Evolutionary conservation across 2,329 filamentous ascomycete genomes (phyloP).

Genomic region (Ceratocystis diversiconidia): DNA sequence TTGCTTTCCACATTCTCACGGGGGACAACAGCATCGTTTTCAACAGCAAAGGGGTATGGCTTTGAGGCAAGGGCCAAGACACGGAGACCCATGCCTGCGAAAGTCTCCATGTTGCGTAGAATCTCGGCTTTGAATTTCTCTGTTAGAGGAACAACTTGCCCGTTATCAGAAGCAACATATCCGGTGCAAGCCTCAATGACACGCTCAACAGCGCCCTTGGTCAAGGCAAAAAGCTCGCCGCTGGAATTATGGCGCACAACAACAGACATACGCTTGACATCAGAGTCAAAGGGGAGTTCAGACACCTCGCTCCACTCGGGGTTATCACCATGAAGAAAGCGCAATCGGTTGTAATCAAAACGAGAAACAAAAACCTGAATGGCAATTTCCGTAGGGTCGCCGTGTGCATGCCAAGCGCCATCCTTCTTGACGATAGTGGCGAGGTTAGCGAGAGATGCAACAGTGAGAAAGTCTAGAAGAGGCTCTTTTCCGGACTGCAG

Average conservation of each 20-base stretch:
- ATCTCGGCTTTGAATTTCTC: conserved; percentile 40
- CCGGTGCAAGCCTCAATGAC: conserved; percentile 46
- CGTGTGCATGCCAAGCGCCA: conserved; percentile 43
- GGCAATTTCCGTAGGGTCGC: conserved; percentile 56
- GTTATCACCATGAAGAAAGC: conserved; percentile 35
- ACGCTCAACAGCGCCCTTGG: conserved; percentile 54
- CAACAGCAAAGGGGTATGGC: conserved; percentile 24
- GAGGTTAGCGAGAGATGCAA: conserved; percentile 44
- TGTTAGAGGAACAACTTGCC: conserved; percentile 29
- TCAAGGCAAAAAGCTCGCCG: conserved; percentile 29
- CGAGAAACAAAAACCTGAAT: conserved; percentile 57
- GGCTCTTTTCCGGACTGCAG: conserved; percentile 27
- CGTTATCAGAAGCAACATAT: conserved; percentile 26
- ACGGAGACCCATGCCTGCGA: conserved; percentile 49
- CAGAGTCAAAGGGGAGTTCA: conserved; percentile 58
- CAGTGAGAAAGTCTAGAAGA: conserved; percentile 41
- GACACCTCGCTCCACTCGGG: conserved; percentile 42
- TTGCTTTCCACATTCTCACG: conserved; percentile 44
- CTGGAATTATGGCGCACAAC: conserved; percentile 37
- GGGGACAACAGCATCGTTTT: conserved; percentile 32
- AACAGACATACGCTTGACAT: conserved; percentile 61
- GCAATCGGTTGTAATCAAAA: conserved; percentile 45
- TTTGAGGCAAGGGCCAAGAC: conserved; percentile 51
- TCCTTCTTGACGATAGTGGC: conserved; percentile 34
- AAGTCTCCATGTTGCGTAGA: conserved; percentile 48